Base-by-base conservation (phyloP, 345 rosid species). In the Euphorbia lathyris region DNA sequence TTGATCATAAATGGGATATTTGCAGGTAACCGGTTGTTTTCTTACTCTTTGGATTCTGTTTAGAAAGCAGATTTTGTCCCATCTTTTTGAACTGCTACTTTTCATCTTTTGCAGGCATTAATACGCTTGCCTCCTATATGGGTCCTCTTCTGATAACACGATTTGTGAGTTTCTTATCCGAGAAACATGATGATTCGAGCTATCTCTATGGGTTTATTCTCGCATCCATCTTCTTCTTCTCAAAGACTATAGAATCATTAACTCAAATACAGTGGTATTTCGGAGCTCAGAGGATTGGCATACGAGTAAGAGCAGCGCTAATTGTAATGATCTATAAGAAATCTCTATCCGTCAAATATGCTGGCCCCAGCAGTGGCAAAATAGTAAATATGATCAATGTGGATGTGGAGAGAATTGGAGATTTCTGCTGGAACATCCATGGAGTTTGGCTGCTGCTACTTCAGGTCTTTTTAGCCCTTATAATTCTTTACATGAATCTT, bases 381-480 rank as follows among this genome's bases (percentile, higher is more conserved):
- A 83, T 80, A 30, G 74, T 80, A 53, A 88, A 90, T 69, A 67
- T 86, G 72, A 84, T 88, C 72, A 85, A 85, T 65, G 87, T 84
- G 19, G 96, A 90, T 65, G 86, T 82, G 0, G 93, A 90, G 61
- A 84, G 85, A 68, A 77, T 86, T 40, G 96, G 89, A n/a, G 96
- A 90, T 45, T 85, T 90, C 70, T 83, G 81, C 71, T 76, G 69
- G 78, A 75, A 82, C 67, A 78, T 90, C 65, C 96, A 90, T 60
- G 83, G 85, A 51, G 69, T 90, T 38, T 90, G 96, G 96, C 63
- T 88, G 77, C 85, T 88, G 13, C 91, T 90, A 8, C 65, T 90
- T 50, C 96, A 90, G 62, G 84, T 88, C 32, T 65, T 74, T 48
- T 58, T 90, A 55, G 96, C 91, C 51, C 78, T 90, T 7, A 53